phyloP scores from a whole-genome alignment of 192 early-diverging fungal species.

The Umbelopsis vinacea region DNA sequence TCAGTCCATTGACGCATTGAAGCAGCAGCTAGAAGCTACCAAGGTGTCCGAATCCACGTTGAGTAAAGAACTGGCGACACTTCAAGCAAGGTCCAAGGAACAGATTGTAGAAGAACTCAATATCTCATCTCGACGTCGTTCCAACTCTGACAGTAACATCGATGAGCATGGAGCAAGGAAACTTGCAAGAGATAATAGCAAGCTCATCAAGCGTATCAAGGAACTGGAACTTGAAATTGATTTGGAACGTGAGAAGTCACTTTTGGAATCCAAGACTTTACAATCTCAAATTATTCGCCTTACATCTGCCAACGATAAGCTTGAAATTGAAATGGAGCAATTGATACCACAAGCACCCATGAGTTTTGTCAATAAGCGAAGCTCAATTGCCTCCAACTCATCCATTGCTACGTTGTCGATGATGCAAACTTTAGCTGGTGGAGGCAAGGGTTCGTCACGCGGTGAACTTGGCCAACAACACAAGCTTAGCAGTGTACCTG shows the following conservation, averaged over 20 bases:
- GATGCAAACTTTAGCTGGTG: neutral
- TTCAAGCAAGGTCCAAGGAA: constrained; percentile 1
- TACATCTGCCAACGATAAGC: constrained; percentile 39
- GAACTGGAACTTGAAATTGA: constrained; percentile 37
- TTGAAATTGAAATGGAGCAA: constrained; percentile 47
- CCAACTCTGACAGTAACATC: neutral
- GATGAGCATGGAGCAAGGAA: neutral
- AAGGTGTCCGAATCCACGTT: neutral
- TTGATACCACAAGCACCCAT: constrained; percentile 31
- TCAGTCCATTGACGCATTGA: neutral
- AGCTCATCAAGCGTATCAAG: constrained; percentile 31
- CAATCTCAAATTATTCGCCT: constrained; percentile 38
- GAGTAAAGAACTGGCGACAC: neutral
- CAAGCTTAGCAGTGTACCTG: constrained; percentile 10
- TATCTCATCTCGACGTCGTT: neutral
- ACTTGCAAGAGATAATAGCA: constrained; percentile 34
- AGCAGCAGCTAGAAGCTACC: constrained; percentile 22
- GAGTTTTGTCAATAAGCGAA: constrained; percentile 14
- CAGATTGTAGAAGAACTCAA: neutral
- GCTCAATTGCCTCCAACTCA: neutral
- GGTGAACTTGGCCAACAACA: neutral
- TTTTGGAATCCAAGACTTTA: constrained; percentile 33
- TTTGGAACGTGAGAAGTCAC: constrained; percentile 26
- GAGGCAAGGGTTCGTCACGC: neutral
- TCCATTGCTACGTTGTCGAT: neutral